phyloP scores from a whole-genome alignment of 495 filamentous ascomycete species.

The Xylaria telfairii region DNA sequence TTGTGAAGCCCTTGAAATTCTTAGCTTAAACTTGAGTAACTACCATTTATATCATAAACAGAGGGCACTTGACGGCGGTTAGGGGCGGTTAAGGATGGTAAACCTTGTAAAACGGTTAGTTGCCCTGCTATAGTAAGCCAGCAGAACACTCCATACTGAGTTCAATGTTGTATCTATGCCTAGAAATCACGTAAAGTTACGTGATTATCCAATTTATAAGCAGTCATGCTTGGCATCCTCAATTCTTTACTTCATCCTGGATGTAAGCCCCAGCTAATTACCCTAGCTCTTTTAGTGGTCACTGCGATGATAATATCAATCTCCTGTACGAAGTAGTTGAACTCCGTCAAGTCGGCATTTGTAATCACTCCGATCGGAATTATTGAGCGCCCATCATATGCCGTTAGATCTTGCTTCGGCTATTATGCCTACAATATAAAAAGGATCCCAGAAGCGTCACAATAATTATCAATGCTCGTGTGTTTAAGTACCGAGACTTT shows the following conservation, averaged over 20 bases:
- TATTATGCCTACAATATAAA: neutral
- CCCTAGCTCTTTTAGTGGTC: neutral
- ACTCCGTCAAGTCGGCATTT: neutral
- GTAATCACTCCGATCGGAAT: neutral
- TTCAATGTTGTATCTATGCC: neutral
- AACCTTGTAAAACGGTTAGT: too few species aligned
- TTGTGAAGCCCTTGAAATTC: too few species aligned
- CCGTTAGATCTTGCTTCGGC: neutral
- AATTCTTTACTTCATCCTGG: neutral
- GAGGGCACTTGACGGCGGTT: too few species aligned
- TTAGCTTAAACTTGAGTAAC: too few species aligned
- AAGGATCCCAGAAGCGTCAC: neutral
- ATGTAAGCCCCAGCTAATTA: neutral
- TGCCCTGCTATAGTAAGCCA: too few species aligned
- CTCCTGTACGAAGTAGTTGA: neutral
- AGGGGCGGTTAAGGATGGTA: too few species aligned
- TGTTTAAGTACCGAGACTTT: neutral
- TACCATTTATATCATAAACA: too few species aligned
- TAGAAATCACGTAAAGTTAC: neutral
- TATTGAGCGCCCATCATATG: neutral
- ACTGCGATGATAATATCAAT: neutral
- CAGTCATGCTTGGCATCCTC: neutral
- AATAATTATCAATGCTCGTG: neutral
- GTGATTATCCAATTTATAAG: neutral
- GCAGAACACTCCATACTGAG: too few species aligned